phyloP scores from a whole-genome alignment of 139 green algal species.

The Closterium sp. region DNA sequence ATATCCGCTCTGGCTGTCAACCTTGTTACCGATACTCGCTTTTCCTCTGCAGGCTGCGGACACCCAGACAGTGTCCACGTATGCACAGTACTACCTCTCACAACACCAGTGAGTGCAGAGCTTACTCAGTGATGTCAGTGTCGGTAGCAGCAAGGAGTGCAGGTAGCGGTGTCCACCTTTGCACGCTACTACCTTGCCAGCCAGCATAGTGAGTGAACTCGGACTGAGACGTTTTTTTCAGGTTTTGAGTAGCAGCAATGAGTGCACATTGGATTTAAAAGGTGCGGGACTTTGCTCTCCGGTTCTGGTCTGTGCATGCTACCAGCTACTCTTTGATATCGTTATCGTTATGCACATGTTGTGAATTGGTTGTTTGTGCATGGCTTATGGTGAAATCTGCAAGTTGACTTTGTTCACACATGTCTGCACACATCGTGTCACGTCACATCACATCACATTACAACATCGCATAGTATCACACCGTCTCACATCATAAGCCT shows the following conservation, averaged over 20 bases:
- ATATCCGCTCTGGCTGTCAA: neutral
- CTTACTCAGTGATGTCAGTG: no score
- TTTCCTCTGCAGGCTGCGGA: conserved; percentile 53
- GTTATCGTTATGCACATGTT: no score
- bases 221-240: neutral
- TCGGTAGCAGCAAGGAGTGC: no score
- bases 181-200: conserved; percentile 39
- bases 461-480: neutral
- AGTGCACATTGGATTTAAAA: neutral
- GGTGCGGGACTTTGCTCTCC: no score
- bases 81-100: conserved; percentile 46
- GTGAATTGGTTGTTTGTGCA: no score
- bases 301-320: no score
- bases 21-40: neutral
- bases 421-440: neutral
- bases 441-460: neutral
- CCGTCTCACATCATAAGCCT: neutral
- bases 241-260: neutral
- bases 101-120: conserved; percentile 37
- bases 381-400: no score
- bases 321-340: no score
- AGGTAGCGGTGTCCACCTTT: conserved; percentile 44
- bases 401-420: no score
- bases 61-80: conserved; percentile 51
- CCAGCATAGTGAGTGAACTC: neutral